Evolutionary conservation across 768 basidiomycete genomes (phyloP).

Genomic region (Aureoboletus auriporus): DNA sequence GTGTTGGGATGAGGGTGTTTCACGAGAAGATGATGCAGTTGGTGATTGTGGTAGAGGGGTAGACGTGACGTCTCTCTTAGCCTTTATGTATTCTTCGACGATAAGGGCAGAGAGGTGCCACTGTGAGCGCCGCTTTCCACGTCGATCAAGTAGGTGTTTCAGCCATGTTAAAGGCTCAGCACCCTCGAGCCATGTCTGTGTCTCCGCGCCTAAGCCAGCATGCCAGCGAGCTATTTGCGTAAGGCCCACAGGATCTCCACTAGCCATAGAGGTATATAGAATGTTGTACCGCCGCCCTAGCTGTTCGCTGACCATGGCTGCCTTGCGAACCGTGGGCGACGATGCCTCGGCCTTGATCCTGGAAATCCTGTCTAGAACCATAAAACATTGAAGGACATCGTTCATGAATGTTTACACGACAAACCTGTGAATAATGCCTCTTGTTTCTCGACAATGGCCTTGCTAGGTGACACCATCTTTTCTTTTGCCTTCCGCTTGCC

Average conservation of each 20-base stretch:
- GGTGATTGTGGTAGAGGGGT: constrained; percentile 13
- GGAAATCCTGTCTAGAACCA: constrained; percentile 49
- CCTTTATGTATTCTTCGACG: constrained; percentile 59
- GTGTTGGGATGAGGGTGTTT: constrained; percentile 7
- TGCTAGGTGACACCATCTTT: constrained; percentile 37
- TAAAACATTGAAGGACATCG: not conserved
- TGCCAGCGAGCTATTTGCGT: constrained; percentile 59
- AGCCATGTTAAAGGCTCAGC: constrained; percentile 74
- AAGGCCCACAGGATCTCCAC: constrained; percentile 38
- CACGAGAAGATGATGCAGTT: constrained; percentile 12
- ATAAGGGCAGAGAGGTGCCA: constrained; percentile 69
- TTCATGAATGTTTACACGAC: constrained; percentile 7
- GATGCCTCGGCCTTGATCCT: constrained; percentile 48
- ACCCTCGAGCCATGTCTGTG: constrained; percentile 52
- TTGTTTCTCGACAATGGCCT: constrained; percentile 52
- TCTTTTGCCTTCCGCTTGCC: constrained; percentile 58
- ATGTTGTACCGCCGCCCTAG: constrained; percentile 60
- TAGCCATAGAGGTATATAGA: constrained; percentile 39
- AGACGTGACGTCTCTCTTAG: constrained; percentile 28
- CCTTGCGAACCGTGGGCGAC: constrained; percentile 58
- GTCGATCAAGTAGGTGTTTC: constrained; percentile 56
- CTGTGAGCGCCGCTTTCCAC: constrained; percentile 38
- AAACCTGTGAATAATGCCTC: constrained; percentile 55
- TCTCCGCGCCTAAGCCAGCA: constrained; percentile 41
- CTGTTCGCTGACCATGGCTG: constrained; percentile 60